Evolutionary conservation across 768 basidiomycete species (phyloP).

Genomic region (Leccinum olivaceopallidum): DNA sequence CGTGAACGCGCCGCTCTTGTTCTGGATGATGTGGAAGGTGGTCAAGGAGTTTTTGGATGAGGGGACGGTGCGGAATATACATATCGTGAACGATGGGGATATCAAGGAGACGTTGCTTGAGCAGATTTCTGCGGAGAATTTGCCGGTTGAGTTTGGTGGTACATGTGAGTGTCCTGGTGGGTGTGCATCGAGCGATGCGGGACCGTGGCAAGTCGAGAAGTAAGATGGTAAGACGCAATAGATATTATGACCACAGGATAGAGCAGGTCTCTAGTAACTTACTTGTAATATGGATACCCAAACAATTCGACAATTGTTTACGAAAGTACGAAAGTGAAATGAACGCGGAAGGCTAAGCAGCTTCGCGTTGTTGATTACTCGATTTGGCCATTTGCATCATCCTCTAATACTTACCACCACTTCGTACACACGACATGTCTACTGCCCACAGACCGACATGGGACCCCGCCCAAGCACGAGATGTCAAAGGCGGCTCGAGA

Average conservation of each 20-base stretch:
- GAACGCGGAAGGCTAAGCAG: not conserved
- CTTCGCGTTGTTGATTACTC: not conserved
- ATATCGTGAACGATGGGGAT: slow-evolving; percentile 61
- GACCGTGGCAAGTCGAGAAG: slow-evolving; percentile 63
- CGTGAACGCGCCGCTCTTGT: slow-evolving; percentile 95
- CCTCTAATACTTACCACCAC: not conserved
- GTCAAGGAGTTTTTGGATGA: slow-evolving; percentile 94
- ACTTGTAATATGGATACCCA: no score
- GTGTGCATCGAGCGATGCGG: slow-evolving; percentile 86
- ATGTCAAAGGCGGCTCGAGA: slow-evolving; percentile 88
- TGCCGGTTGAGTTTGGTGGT: slow-evolving; percentile 88
- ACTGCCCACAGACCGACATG: slow-evolving; percentile 96
- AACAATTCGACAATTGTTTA: no score
- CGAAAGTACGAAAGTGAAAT: no score
- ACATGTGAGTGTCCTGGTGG: slow-evolving; percentile 73
- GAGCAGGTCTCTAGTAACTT: no score
- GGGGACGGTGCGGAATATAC: slow-evolving; percentile 93
- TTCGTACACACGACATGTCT: slow-evolving; percentile 52
- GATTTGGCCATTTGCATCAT: not conserved
- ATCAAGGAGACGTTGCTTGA: slow-evolving; percentile 75
- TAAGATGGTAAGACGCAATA: no score
- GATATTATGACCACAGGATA: no score
- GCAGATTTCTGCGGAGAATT: slow-evolving; percentile 82
- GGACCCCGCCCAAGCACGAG: slow-evolving; percentile 94
- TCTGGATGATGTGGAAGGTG: slow-evolving; percentile 83